Evolutionary conservation across 352 stramenopile species (phyloP), one percentile per base, ranked within the genome.

Genomic region (Pilasporangium apinafurcum): DNA sequence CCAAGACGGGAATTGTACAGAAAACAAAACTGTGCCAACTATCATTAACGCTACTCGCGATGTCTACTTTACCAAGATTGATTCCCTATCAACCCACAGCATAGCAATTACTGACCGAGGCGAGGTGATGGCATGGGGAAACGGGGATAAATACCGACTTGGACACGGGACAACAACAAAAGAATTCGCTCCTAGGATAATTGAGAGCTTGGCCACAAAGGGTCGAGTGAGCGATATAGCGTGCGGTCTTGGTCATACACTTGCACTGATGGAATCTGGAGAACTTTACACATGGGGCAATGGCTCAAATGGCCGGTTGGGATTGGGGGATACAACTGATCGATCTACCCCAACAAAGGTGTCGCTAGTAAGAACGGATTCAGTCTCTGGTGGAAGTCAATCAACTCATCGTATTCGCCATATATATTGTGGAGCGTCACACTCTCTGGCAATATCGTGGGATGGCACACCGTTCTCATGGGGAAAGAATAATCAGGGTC

Each of bases 401-500:
- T 7, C 13, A 10, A 8, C 21, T 44, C 24, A 27, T 5, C 5
- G 44, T 6, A 57, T 85, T 49, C 35, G 56, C 21, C 46, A 66
- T 47, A 51, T 93, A 37, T 86, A 70, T 44, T 86, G 82, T 43
- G 82, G 82, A 6, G 80, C 78, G 8, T 90, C 77, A 2, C 82
- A 94, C 51, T 90, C 75, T 0, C 40, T 92, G n/a, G 78, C 66
- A 0, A 39, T 92, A 16, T 73, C 69, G 7, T 60, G 40, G 8
- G 62, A 86, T 31, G 82, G 82, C 13, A 61, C 46, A 21, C 57
- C 50, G 1, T 91, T 77, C 39, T 38, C 62, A 3, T 94, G 82
- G 82, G 82, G 82, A 8, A 91, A 92, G 41, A 94, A 94, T 35
- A 92, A 92, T 26, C 82, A 94, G 39, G 82, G 82, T 0, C 82